Evolutionary conservation across 768 basidiomycete species (phyloP), one percentile per base, ranked within the genome.

Genomic region (Peribolospora kevripleyi): DNA sequence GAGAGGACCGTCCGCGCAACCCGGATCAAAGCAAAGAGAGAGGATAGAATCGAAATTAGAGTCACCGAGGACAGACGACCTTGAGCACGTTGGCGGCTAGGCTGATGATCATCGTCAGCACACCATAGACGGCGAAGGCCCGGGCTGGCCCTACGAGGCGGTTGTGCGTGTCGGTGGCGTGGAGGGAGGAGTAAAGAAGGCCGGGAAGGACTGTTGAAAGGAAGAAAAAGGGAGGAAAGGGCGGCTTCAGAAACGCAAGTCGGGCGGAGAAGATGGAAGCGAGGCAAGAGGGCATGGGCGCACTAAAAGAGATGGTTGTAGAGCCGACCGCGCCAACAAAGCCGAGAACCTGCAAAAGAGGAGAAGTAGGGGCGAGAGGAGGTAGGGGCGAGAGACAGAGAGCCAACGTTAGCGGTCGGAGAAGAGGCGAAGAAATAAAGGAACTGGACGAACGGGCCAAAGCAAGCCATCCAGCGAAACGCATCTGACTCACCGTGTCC

Each of bases 251-350:
- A 25, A 25, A 25, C 25, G 25, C 25, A 25, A 25, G 25, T 51
- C 9, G 53, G 54, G 3, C 38, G 58, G 51, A 60, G 36, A 58
- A 56, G 8, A 58, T 37, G 3, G 50, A 53, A 7, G 62, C 62
- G 5, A 59, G 53, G 70, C 84, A 93, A 65, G 93, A 82, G 51
- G 88, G 69, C 2, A 86, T 88, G 0, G 88, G 90, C 42, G 93
- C 74, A 63, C 97, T 93, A 69, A 95, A 97, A 1, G 85, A 88
- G 56, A 97, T 86, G 14, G 88, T 91, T 37, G 90, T 93, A 10
- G 86, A 91, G 9, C 93, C 93, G 1, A 88, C 95, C 36, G 87
- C 81, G 2, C 93, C 93, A 43, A 98, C 91, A 65, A 98, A 93
- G 4, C 87, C 85, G 42, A 97, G 73, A 10, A 97, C 91, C 85